Evolutionary conservation across 2,329 filamentous ascomycete species (phyloP).

Genomic region (Fusarium sp.): DNA sequence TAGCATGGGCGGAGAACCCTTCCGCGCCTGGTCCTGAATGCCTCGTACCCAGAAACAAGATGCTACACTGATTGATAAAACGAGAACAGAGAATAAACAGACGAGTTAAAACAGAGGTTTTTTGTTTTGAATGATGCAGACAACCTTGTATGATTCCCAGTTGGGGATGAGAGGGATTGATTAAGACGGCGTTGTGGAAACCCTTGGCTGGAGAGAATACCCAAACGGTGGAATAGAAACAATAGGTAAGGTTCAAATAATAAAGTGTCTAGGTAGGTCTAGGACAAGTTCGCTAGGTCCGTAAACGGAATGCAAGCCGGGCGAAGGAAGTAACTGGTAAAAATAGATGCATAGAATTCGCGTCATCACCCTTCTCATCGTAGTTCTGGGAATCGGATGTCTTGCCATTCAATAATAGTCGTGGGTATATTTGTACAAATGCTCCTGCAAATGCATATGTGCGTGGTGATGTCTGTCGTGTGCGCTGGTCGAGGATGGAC

Average conservation of each 20-base stretch:
- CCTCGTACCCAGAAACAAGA: constrained; percentile 46
- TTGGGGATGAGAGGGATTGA: constrained; percentile 32
- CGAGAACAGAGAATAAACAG: constrained; percentile 34
- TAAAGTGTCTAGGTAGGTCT: constrained; percentile 47
- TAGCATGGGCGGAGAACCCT: constrained; percentile 46
- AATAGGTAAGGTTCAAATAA: constrained; percentile 44
- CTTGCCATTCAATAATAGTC: constrained; percentile 42
- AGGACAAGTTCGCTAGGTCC: constrained; percentile 42
- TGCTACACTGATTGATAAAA: constrained; percentile 43
- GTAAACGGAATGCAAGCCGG: constrained; percentile 40
- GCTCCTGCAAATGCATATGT: constrained; percentile 47
- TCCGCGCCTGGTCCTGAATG: constrained; percentile 44
- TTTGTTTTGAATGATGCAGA: constrained; percentile 35
- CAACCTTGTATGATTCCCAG: constrained; percentile 33
- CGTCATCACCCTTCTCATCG: constrained; percentile 39
- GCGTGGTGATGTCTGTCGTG: constrained; percentile 45
- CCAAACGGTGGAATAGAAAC: constrained; percentile 42
- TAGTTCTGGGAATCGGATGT: constrained; percentile 39
- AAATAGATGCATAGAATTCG: constrained; percentile 41
- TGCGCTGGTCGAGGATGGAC: constrained; percentile 37
- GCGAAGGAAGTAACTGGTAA: constrained; percentile 39
- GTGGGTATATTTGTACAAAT: constrained; percentile 49
- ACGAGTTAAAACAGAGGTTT: constrained; percentile 21
- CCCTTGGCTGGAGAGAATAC: constrained; percentile 42
- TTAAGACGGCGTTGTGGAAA: constrained; percentile 42